A percentile compares a stretch with the other conserved stretches of the same genome.
phyloP scores from a whole-genome alignment of 2,329 filamentous ascomycete species.

The Colletotrichum salicis region DNA sequence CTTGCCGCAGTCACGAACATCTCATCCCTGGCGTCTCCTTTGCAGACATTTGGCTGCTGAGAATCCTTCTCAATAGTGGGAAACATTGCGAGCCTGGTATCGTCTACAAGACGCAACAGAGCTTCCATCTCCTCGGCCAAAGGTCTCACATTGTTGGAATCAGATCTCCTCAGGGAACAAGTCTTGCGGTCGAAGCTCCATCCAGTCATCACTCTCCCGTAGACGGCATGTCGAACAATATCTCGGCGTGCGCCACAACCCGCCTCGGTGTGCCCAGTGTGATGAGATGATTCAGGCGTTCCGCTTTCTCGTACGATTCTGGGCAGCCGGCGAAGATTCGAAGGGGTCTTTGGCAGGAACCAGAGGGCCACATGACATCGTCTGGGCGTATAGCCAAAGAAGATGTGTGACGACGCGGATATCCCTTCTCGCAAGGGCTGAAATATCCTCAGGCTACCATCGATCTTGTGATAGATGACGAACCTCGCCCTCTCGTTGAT shows the following conservation, averaged over 20 bases:
- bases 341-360: background rate
- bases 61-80: background rate
- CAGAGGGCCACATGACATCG: background rate
- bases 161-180: background rate
- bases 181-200: background rate
- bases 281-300: background rate
- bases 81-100: background rate
- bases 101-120: background rate
- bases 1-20: background rate
- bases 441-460: background rate
- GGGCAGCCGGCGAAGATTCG: background rate
- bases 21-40: background rate
- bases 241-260: background rate
- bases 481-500: background rate
- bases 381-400: slow-evolving; percentile 13
- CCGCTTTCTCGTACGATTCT: background rate
- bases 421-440: background rate
- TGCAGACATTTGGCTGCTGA: background rate
- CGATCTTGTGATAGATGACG: background rate
- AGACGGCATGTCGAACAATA: background rate
- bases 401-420: background rate
- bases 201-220: background rate
- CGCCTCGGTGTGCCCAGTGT: background rate
- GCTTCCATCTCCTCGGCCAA: slow-evolving; percentile 4
- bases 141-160: background rate